These are phyloP conservation scores for Ciborinia camelliae DNA, from an alignment of 2,329 filamentous ascomycete genomes.

Conservation along the genomic window DNA sequence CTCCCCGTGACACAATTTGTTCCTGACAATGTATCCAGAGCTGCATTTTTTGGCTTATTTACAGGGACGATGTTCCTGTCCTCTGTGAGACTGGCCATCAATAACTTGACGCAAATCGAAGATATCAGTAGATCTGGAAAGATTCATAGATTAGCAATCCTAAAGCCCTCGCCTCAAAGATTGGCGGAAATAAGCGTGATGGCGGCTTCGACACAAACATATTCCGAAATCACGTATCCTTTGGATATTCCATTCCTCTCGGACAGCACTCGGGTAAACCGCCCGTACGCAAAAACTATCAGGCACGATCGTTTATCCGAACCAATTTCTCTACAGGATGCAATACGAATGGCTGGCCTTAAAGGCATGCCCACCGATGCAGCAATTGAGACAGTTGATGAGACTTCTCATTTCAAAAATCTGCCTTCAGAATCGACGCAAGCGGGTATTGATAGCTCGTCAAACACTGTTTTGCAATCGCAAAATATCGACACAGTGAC, in stretches of 20 bases:
- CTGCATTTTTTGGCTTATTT: constrained; percentile 77
- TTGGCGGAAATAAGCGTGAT: constrained; percentile 29
- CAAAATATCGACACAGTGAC: not conserved
- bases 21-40: constrained; percentile 35
- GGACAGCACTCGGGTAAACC: not conserved
- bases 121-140: constrained; percentile 59
- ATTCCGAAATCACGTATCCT: constrained; percentile 57
- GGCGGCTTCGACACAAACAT: constrained; percentile 45
- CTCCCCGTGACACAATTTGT: constrained; percentile 10
- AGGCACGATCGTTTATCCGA: constrained; percentile 14
- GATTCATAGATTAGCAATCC: constrained; percentile 71
- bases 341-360: constrained; percentile 12
- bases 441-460: not conserved
- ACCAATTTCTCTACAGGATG: constrained; percentile 3
- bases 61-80: constrained; percentile 71
- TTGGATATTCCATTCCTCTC: constrained; percentile 36
- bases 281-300: constrained; percentile 13
- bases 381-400: not conserved
- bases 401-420: not conserved
- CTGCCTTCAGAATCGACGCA: not conserved
- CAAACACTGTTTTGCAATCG: not conserved
- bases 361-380: not conserved
- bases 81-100: constrained; percentile 64
- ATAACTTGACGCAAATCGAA: constrained; percentile 84
- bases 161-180: constrained; percentile 48